Percentiles rank a stretch among this genome's conserved stretches.
phyloP scores from a whole-genome alignment of 805 yeast genomes.

The Starmerella bombicola region DNA sequence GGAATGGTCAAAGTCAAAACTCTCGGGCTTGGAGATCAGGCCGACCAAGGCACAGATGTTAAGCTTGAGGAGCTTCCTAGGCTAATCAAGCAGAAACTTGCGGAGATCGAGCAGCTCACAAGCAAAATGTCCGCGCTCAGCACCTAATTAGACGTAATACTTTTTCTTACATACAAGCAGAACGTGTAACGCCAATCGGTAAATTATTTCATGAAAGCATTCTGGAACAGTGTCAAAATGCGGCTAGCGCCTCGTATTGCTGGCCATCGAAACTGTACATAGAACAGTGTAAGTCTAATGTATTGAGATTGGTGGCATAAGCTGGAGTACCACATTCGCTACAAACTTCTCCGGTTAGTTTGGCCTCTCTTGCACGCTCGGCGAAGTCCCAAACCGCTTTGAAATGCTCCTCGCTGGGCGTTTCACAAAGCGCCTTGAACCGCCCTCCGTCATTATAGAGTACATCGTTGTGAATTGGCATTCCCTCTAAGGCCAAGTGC shows the following conservation, averaged over 20 bases:
- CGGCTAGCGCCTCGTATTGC: slow-evolving; percentile 5
- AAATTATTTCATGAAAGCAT: no score
- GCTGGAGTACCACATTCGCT: slow-evolving; percentile 20
- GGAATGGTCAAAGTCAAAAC: slow-evolving; percentile 78
- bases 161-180: background rate
- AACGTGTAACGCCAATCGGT: no score
- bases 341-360: slow-evolving; percentile 18
- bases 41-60: slow-evolving; percentile 77
- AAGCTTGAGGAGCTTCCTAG: slow-evolving; percentile 47
- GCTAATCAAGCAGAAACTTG: slow-evolving; percentile 40
- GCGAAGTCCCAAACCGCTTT: slow-evolving; percentile 4
- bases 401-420: slow-evolving; percentile 16
- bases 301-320: slow-evolving; percentile 6
- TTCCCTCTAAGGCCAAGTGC: slow-evolving; percentile 71
- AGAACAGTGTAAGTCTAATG: slow-evolving; percentile 21
- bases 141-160: background rate
- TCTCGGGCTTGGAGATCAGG: slow-evolving; percentile 76
- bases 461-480: slow-evolving; percentile 84
- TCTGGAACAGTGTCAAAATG: no score
- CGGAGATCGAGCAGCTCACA: slow-evolving; percentile 16
- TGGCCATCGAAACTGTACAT: slow-evolving; percentile 14
- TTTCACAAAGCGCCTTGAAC: slow-evolving; percentile 7
- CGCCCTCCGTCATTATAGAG: slow-evolving; percentile 41
- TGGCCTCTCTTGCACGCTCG: slow-evolving; percentile 9
- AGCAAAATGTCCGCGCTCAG: slow-evolving; percentile 1